A percentile compares a stretch with the other conserved stretches of the same genome.
phyloP scores from a whole-genome alignment of 306 rosid genomes.

The Vicia sativa region DNA sequence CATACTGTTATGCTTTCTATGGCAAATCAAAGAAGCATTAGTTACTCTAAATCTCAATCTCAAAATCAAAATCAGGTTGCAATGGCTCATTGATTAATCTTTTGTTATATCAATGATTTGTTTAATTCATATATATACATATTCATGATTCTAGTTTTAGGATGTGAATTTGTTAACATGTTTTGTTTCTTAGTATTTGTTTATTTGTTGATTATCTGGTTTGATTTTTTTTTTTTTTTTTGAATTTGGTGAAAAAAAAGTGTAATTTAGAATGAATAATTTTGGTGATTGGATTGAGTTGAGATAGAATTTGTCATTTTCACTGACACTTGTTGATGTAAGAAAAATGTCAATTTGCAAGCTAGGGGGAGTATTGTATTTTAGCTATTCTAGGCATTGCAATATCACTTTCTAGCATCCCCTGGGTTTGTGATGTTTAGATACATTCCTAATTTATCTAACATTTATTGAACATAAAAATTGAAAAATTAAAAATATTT shows the following conservation, averaged over 20 bases:
- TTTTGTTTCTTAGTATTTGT: constrained; percentile 49
- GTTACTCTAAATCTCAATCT: constrained; percentile 54
- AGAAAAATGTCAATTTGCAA: constrained; percentile 30
- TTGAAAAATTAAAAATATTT: constrained; percentile 1
- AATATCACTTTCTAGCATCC: not conserved
- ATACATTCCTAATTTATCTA: constrained; percentile 16
- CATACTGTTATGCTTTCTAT: constrained; percentile 93
- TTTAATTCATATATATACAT: too few species aligned
- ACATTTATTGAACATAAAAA: not conserved
- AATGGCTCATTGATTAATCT: constrained; percentile 65
- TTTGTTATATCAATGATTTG: not conserved
- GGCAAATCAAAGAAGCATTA: constrained; percentile 85
- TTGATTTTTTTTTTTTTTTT: constrained; percentile 35
- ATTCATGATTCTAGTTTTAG: constrained; percentile 32
- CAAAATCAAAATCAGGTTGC: constrained; percentile 56
- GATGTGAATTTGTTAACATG: constrained; percentile 37
- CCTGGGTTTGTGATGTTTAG: not conserved
- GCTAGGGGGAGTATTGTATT: not conserved
- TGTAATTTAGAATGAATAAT: constrained; percentile 60
- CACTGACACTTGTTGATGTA: constrained; percentile 12
- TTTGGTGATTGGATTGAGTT: constrained; percentile 14
- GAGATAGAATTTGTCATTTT: constrained; percentile 30
- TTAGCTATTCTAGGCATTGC: not conserved
- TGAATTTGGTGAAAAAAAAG: constrained; percentile 14
- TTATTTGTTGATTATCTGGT: constrained; percentile 61